phyloP scores from a whole-genome alignment of 495 filamentous ascomycete genomes.

The Aspergillus leporis region DNA sequence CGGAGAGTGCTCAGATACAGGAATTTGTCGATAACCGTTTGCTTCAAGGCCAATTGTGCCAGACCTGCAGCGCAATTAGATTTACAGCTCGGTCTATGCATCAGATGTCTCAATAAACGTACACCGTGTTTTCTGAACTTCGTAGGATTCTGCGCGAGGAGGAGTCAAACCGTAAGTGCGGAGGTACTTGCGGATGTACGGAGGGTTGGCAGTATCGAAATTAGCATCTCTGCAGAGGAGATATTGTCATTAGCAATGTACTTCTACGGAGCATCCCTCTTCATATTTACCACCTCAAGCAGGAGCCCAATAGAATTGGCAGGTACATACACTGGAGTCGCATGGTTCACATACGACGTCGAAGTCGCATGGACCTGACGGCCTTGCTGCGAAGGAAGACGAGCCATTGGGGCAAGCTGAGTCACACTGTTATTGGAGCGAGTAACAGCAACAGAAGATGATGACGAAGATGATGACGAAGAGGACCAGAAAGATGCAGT shows the following conservation, averaged over 20 bases:
- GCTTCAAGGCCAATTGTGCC: slow-evolving; percentile 72
- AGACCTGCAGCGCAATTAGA: slow-evolving; percentile 47
- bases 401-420: slow-evolving; percentile 42
- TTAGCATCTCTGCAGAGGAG: slow-evolving; percentile 38
- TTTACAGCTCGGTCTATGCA: background rate
- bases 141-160: slow-evolving; percentile 68
- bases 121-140: slow-evolving; percentile 70
- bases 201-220: slow-evolving; percentile 63
- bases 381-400: slow-evolving; percentile 44
- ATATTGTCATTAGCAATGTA: background rate
- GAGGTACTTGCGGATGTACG: slow-evolving; percentile 66
- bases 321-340: slow-evolving; percentile 37
- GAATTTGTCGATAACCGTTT: slow-evolving; percentile 88
- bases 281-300: background rate
- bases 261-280: background rate
- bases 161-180: slow-evolving; percentile 71
- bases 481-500: slow-evolving; percentile 12
- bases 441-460: slow-evolving; percentile 11
- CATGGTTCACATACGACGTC: slow-evolving; percentile 40
- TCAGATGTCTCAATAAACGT: slow-evolving; percentile 20
- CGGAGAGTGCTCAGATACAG: slow-evolving; percentile 88
- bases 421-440: slow-evolving; percentile 26
- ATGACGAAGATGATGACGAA: slow-evolving; percentile 6
- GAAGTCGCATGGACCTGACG: slow-evolving; percentile 42
- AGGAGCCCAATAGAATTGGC: background rate